Percentiles rank a stretch among this genome's conserved stretches.
These are phyloP conservation scores for Lactarius trivialis DNA, from an alignment of 768 basidiomycete species.

Conservation along the genomic window DNA sequence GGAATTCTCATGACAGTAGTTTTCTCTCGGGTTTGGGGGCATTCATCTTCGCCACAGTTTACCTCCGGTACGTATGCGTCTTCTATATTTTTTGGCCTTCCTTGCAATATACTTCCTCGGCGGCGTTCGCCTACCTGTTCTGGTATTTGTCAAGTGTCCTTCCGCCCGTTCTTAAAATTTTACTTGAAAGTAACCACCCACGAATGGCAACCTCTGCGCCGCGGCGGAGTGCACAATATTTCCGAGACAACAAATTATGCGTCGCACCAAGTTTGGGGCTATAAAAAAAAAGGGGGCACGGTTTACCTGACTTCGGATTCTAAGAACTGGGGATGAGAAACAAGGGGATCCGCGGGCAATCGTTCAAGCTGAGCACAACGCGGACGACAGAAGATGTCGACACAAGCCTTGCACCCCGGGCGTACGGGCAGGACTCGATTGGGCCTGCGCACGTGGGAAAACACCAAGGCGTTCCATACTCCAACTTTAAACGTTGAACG, in stretches of 20 bases:
- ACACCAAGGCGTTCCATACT: too few relatives aligned
- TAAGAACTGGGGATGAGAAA: not conserved
- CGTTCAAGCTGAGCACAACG: too few relatives aligned
- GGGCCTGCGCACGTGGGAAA: too few relatives aligned
- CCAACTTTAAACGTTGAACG: too few relatives aligned
- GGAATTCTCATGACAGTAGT: not conserved
- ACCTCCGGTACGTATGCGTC: not conserved
- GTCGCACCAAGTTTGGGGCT: too few relatives aligned
- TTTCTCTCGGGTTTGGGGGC: not conserved
- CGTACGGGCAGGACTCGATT: too few relatives aligned
- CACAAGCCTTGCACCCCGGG: too few relatives aligned
- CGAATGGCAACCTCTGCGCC: not conserved
- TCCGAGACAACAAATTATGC: not conserved
- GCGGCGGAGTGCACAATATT: too few relatives aligned
- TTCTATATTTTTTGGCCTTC: not conserved
- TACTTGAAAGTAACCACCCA: not conserved
- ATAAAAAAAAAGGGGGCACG: not conserved
- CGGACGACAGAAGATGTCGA: too few relatives aligned
- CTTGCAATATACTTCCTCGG: not conserved
- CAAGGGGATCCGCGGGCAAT: too few relatives aligned
- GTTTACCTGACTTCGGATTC: not conserved
- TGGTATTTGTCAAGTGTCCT: not conserved
- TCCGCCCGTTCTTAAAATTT: not conserved
- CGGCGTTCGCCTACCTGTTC: not conserved
- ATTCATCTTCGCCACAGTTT: not conserved